Base-by-base conservation (phyloP, 2,329 filamentous ascomycete genomes). In the Alternaria longipes region DNA sequence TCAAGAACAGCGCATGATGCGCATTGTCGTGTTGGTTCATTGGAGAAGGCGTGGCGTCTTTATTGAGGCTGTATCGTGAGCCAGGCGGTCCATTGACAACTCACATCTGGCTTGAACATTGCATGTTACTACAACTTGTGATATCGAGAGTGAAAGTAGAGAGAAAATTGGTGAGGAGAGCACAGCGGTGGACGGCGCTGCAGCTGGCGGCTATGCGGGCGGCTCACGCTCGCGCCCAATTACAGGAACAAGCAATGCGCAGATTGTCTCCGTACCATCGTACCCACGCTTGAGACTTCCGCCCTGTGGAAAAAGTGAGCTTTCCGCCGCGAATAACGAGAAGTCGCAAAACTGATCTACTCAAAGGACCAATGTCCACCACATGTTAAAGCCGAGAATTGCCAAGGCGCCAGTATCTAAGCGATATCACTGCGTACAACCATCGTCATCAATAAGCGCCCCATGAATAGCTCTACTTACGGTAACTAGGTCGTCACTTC, bases 201-300 rank as follows among this genome's bases (percentile, higher is more conserved):
- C 32, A 16, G 6, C 32, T 34, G 32, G 32, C 32, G 32, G 5
- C 14, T 34, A 14, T 34, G 14, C 5, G 14, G 8, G 18, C 12
- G n/a, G 38, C 38, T 40, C 38, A 16, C 9, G 4, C n/a, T 41
- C 0, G 40, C 38, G 18, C 40, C 40, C 20, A 22, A 41, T 41
- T 4, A 4, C 40, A 0, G 8, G 20, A 8, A 8, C 20, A 12
- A 2, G 40, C 40, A 41, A 22, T 5, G 12, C 4, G 40, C 40
- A 2, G 5, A 22, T 22, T 9, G 3, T 0, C 9, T 11, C 11
- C 0, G 4, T 41, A 41, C 40, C 5, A 7, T 41, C 1, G 3
- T 0, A 3, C 4, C 18, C 3, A 4, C 0, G 5, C 40, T 11
- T 11, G 1, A 12, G 18, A 5, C 40, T 14, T 41, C 18, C 40